Base-by-base conservation (phyloP, 2,329 filamentous ascomycete species). In the Sporothrix brunneoviolacea region DNA sequence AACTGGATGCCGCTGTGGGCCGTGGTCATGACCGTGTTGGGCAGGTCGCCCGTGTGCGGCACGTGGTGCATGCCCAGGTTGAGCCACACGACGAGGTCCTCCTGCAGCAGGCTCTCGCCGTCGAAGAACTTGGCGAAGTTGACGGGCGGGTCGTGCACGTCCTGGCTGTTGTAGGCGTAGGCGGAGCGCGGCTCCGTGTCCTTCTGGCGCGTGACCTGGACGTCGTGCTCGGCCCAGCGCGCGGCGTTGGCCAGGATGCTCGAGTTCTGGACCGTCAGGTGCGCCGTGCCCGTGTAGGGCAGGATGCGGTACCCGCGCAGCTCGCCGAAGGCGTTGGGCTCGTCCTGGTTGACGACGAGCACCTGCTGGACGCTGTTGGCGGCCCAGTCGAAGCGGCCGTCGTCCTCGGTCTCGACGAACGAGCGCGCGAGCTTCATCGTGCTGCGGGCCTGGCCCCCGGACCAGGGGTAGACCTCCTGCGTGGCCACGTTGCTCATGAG, bases 31-130 rank as follows among this genome's bases (percentile, higher is more conserved):
- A 78, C 68, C 0, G 76, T 79, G 57, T 77, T 77, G 16, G 76
- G 76, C 12, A 79, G 59, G 56, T 77, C 75, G 18, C 69, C 70
- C 2, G 75, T 73, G 57, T 76, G 71, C 9, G 77, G 73, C n/a
- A 79, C 62, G 58, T 81, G 77, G 57, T 81, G 76, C 72, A 76
- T 80, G 15, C 77, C 77, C 8, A 54, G 45, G 45, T 54, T 80
- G 52, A 80, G 67, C 69, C 72, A 80, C 12, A 79, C 48, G 3
- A 79, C 75, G 10, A 75, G 52, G 49, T 74, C 71, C 58, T 72
- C 68, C 49, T 74, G 65, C 36, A 62, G 57, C 3, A 74, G 58
- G 9, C 55, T 62, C 57, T 75, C 69, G 40, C 64, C 66, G 52
- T 75, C 61, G 32, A 76, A 70, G 60, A 77, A 77, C 24, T 69